phyloP scores from a whole-genome alignment of 306 rosid genomes.

The Benincasa hispida region DNA sequence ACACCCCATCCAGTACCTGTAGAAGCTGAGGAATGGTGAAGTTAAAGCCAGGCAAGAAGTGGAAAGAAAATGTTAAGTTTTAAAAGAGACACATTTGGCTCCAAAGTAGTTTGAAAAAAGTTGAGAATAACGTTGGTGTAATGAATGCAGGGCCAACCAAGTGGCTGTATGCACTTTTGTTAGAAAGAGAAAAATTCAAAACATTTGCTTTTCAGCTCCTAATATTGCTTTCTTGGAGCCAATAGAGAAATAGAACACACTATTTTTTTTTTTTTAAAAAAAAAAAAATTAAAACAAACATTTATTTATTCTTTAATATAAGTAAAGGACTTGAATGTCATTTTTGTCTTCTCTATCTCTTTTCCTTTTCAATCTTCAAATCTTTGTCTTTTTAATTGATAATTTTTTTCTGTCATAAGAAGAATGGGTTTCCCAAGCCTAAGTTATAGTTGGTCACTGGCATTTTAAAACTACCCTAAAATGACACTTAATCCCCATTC shows the following conservation, averaged over 20 bases:
- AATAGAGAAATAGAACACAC: too few relatives aligned
- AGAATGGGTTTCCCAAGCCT: background rate
- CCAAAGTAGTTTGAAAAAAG: slow-evolving; percentile 53
- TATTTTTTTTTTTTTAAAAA: too few relatives aligned
- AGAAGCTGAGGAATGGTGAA: background rate
- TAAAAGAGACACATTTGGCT: slow-evolving; percentile 44
- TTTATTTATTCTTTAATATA: background rate
- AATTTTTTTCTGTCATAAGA: background rate
- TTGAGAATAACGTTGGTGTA: slow-evolving; percentile 61
- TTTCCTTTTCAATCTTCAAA: background rate
- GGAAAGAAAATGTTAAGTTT: slow-evolving; percentile 11
- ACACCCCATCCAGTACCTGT: slow-evolving; percentile 42
- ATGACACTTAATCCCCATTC: too few relatives aligned
- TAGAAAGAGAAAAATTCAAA: background rate
- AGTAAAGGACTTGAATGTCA: background rate
- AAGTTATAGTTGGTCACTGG: too few relatives aligned
- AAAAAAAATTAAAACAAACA: too few relatives aligned
- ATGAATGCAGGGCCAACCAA: slow-evolving; percentile 25
- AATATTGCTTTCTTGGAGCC: background rate
- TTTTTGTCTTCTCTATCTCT: background rate
- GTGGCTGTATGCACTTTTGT: slow-evolving; percentile 10
- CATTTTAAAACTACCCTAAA: too few relatives aligned
- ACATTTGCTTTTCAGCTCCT: background rate
- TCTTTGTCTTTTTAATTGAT: background rate
- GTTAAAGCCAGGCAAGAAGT: slow-evolving; percentile 3